Conservation (phyloP, 1,284 basidiomycete genomes). For the Pisolithus thermaeus region DNA sequence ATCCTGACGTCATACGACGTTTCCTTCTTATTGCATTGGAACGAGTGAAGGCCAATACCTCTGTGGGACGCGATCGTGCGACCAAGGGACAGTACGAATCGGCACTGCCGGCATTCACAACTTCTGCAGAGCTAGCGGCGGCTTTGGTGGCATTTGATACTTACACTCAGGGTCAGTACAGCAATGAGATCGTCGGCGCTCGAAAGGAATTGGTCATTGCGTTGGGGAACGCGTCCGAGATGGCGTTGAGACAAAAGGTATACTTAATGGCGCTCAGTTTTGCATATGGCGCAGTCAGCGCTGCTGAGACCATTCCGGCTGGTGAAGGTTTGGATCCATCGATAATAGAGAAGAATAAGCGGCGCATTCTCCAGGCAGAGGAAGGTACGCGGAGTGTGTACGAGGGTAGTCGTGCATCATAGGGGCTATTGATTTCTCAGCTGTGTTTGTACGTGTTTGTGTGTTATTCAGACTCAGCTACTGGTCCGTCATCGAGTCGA, state of each 20-base stretch:
- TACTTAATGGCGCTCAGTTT: conserved; percentile 21
- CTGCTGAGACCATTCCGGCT: conserved; percentile 13
- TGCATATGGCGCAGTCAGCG: conserved; percentile 19
- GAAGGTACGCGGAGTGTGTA: no score
- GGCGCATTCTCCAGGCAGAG: conserved; percentile 8
- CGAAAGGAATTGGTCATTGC: conserved; percentile 27
- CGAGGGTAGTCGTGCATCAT: no score
- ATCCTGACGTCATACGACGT: conserved; percentile 17
- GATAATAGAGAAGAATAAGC: conserved; percentile 20
- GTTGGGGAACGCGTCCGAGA: conserved; percentile 31
- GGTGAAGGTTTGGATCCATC: conserved; percentile 11
- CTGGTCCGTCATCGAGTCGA: conserved; percentile 2
- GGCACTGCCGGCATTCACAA: conserved; percentile 20
- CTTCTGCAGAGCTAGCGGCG: conserved; percentile 26
- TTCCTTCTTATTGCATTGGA: conserved; percentile 19
- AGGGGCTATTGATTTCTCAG: neutral
- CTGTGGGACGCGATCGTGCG: conserved; percentile 15
- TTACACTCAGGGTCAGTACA: conserved; percentile 19
- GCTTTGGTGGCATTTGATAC: conserved; percentile 24
- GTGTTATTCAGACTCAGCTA: conserved; percentile 30
- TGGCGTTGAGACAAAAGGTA: conserved; percentile 19
- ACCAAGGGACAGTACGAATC: conserved; percentile 9
- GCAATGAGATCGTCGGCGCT: conserved; percentile 13
- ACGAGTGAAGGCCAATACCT: conserved; percentile 14
- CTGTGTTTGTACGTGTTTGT: conserved; percentile 21